Evolutionary conservation across 2,329 filamentous ascomycete species (phyloP).

Genomic region (Bipolaris cookei): DNA sequence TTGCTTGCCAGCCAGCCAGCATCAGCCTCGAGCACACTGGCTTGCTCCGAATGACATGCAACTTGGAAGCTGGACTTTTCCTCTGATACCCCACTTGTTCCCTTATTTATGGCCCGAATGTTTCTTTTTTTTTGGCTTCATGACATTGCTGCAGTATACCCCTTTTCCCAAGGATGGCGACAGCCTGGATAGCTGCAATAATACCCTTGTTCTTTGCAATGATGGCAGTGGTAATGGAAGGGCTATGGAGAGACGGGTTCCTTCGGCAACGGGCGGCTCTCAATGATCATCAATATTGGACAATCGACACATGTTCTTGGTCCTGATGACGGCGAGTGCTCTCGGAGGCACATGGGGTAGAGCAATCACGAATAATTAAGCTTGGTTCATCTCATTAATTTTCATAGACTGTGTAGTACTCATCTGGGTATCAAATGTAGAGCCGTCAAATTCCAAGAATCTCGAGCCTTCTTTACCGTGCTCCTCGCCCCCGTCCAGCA

Average conservation of each 20-base stretch:
- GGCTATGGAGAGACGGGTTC: background rate
- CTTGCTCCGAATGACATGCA: background rate
- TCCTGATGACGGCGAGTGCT: background rate
- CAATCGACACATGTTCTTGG: background rate
- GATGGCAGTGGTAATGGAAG: conserved; percentile 3
- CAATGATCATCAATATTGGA: background rate
- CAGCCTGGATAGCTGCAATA: conserved; percentile 37
- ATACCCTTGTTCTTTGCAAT: conserved; percentile 6
- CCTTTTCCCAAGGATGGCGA: conserved; percentile 26
- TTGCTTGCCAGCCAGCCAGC: background rate
- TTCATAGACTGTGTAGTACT: background rate
- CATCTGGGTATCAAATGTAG: conserved; percentile 10
- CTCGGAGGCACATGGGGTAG: background rate
- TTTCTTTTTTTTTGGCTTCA: conserved; percentile 3
- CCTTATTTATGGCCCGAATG: conserved; percentile 25
- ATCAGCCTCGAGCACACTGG: background rate
- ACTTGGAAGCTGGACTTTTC: background rate
- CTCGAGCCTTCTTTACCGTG: conserved; percentile 19
- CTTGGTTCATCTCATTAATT: background rate
- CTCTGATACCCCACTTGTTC: conserved; percentile 16
- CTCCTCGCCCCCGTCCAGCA: conserved; percentile 43
- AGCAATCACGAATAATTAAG: conserved; percentile 1
- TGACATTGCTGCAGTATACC: conserved; percentile 40
- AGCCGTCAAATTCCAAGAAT: background rate
- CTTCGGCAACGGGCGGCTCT: background rate